Evolutionary conservation across 148 eudicot species (phyloP), one percentile per base, ranked within the genome.

Genomic region (Amaranthus hypochondriacus): DNA sequence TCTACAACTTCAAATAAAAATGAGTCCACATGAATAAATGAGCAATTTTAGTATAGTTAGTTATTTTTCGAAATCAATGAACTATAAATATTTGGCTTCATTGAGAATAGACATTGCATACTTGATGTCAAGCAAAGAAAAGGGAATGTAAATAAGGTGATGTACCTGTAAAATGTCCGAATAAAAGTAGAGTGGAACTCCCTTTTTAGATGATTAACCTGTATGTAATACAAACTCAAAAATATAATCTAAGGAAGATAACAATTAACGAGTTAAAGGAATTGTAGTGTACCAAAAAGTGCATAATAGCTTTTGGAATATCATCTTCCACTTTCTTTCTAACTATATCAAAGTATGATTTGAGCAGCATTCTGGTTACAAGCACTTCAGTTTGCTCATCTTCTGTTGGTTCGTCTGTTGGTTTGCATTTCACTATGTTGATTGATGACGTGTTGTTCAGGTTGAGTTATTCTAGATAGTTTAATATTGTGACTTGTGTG

Each of bases 221-320:
- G 81, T 68, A 68, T 48, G 42, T 28, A 48, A 6, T 10, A 14
- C 3, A 46, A 64, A 47, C 72, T 42, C 48, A 4, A 2, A 65
- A 72, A 28, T 21, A 21, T 42, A 65, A 52, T 51, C 15, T 28
- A 69, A 10, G 46, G 15, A 48, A 39, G 46, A 53, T 7, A 42
- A 61, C 47, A 53, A 14, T 44, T 48, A 10, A 28, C 39, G n/a
- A 66, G 48, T 43, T 51, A 3, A 13, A 28, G 11, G 9, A 11
- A 8, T 44, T 42, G 71, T 39, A 7, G 52, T 3, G 56, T 87
- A 89, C 93, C 89, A 89, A 76, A 65, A 82, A 89, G 77, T 87
- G 86, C 90, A 89, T 89, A 51, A 89, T 79, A 46, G 87, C 88
- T 78, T 84, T 85, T 10, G 93, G 93, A 49, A 89, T 83, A 43